These are phyloP conservation scores for Geotrichum reessii DNA, from an alignment of 1,139 yeast species.

Conservation along the genomic window DNA sequence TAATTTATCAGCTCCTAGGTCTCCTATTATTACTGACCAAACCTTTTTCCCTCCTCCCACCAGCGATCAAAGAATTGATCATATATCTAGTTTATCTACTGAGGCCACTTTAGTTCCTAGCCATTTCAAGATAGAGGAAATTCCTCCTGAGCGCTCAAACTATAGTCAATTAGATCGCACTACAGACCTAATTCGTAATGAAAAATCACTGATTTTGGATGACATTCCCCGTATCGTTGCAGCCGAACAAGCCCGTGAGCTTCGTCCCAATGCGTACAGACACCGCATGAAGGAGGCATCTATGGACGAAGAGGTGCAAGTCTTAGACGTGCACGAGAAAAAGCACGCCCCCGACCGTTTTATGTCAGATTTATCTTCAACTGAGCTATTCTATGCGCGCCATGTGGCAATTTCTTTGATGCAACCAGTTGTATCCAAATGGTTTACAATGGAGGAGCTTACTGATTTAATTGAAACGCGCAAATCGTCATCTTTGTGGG, in stretches of 20 bases:
- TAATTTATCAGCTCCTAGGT: background rate
- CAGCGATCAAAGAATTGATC: background rate
- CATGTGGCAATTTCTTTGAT: constrained; percentile 67
- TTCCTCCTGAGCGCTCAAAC: constrained; percentile 36
- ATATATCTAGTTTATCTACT: background rate
- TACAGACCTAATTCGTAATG: constrained; percentile 67
- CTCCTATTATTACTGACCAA: constrained; percentile 1
- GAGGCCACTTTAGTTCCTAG: constrained; percentile 14
- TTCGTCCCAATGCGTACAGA: constrained; percentile 30
- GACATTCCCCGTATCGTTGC: constrained; percentile 97
- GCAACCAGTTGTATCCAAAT: constrained; percentile 36
- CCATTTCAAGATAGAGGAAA: constrained; percentile 41
- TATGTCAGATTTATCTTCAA: constrained; percentile 65
- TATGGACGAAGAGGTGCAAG: constrained; percentile 23
- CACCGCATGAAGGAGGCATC: constrained; percentile 23
- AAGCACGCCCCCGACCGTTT: constrained; percentile 34
- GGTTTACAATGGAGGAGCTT: constrained; percentile 48
- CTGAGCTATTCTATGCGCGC: constrained; percentile 57
- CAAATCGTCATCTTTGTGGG: constrained; percentile 61
- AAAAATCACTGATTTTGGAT: constrained; percentile 82
- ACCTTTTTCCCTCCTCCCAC: background rate
- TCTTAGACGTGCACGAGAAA: constrained; percentile 21
- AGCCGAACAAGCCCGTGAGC: constrained; percentile 92
- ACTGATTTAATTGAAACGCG: constrained; percentile 50
- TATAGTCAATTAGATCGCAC: constrained; percentile 42